Percentiles rank a stretch among this genome's conserved stretches.
Evolutionary conservation across 306 rosid species (phyloP).

Genomic region (Cucumis sativus): DNA sequence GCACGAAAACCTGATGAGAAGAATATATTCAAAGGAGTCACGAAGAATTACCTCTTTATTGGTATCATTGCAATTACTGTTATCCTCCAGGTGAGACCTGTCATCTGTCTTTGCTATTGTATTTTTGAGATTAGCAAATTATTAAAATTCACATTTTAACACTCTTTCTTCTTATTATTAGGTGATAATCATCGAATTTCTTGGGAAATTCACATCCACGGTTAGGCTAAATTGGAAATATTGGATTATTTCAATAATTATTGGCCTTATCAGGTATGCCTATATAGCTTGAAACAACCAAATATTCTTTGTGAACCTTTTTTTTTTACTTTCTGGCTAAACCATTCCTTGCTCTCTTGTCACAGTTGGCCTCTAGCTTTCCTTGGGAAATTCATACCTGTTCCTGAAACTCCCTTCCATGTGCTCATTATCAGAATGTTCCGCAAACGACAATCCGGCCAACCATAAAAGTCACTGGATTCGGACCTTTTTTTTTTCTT

Average conservation of each 20-base stretch:
- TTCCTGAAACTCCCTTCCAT: constrained; percentile 24
- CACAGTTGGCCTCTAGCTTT: constrained; percentile 91
- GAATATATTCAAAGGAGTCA: constrained; percentile 66
- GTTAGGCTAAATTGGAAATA: constrained; percentile 59
- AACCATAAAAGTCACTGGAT: neutral
- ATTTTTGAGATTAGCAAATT: neutral
- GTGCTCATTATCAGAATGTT: constrained; percentile 7
- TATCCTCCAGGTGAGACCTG: constrained; percentile 60
- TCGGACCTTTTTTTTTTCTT: neutral
- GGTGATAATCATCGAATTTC: constrained; percentile 63
- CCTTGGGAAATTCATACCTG: constrained; percentile 66
- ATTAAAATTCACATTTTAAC: neutral
- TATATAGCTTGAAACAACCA: no score
- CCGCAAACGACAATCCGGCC: constrained; percentile 5
- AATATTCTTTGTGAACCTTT: neutral
- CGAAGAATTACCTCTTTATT: constrained; percentile 57
- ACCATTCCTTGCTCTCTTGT: constrained; percentile 2
- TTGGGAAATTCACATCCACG: constrained; percentile 62
- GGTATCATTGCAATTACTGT: constrained; percentile 61
- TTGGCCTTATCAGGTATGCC: constrained; percentile 56
- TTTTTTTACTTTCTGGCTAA: neutral
- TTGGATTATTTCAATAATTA: constrained; percentile 59
- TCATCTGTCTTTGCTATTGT: neutral
- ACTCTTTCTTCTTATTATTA: constrained; percentile 7
- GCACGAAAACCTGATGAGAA: constrained; percentile 78